Evolutionary conservation across 768 basidiomycete genomes (phyloP), one percentile per base, ranked within the genome.

Genomic region (Termitomyces sp.): DNA sequence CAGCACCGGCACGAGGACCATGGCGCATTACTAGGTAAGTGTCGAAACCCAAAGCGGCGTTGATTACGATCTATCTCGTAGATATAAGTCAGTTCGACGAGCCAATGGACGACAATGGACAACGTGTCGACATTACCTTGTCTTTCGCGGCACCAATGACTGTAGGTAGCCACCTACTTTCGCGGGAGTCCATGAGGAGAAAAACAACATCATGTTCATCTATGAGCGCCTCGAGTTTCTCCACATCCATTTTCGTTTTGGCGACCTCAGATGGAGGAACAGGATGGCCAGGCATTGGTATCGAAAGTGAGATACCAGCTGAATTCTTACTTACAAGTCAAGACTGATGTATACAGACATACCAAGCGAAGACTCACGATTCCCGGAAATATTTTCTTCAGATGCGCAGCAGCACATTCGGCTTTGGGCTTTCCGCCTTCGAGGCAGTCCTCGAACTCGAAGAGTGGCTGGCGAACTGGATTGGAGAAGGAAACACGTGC

Each of bases 211-310:
- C 97, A 65, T 99, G 96, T 17, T 78, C 75, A 30, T 89, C 86
- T 55, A 98, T 79, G 16, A 98, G 80, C 25, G 77, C 68, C 64
- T 95, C 93, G 9, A 99, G 79, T 62, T 77, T 75, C 32, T 72
- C 72, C 0, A 98, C 84, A 60, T 93, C 87, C n/a, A 76, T 75
- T 65, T 82, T 79, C 0, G 82, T 76, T 63, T 86, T 80, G 2
- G 77, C 78, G 5, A 85, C 67, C 0, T 77, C 79, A 0, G 74
- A 71, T 0, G 77, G 75, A 16, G 70, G 72, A 55, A 98, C 79
- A 0, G 95, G 96, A 66, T 99, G 97, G 0, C 97, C 97, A 0
- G 97, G 97, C 95, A 99, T 98, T 8, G 96, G 96, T 61, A 98
- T 88, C 9, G 86, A 82, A 2, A 98, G 75, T 10, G 79, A 78